phyloP scores from a whole-genome alignment of 768 basidiomycete species.

The Macrolepiota dolichaula region DNA sequence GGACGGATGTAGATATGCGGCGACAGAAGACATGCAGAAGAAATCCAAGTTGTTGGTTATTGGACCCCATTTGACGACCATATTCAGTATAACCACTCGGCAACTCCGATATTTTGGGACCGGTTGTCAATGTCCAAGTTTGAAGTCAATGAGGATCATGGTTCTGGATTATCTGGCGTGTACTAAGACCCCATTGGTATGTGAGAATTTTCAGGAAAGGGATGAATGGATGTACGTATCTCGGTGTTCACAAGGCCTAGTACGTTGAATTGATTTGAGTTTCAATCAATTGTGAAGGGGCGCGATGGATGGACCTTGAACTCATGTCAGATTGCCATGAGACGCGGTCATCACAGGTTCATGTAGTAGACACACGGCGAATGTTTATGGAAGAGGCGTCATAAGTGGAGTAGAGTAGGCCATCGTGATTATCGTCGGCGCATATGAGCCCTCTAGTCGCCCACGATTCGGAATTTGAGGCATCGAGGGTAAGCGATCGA shows the following conservation, averaged over 20 bases:
- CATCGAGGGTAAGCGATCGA: background rate
- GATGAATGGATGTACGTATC: conserved; percentile 10
- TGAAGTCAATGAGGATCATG: conserved; percentile 1
- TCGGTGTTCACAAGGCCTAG: background rate
- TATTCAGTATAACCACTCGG: background rate
- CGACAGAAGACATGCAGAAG: conserved; percentile 1
- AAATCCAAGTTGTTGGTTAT: background rate
- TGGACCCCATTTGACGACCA: background rate
- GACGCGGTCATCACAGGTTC: conserved; percentile 1
- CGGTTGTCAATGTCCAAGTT: background rate
- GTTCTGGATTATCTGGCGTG: conserved; percentile 1
- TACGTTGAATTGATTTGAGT: background rate
- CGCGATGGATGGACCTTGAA: background rate
- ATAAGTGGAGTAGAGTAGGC: conserved; percentile 2
- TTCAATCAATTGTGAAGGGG: conserved; percentile 4
- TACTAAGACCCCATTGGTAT: background rate
- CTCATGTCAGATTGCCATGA: background rate
- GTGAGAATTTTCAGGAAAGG: conserved; percentile 9
- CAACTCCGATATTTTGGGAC: background rate
- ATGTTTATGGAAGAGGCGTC: conserved; percentile 4
- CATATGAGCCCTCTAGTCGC: background rate
- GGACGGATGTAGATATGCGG: conserved; percentile 5
- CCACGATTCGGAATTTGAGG: conserved; percentile 1
- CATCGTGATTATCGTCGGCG: background rate
- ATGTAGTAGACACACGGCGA: background rate